Base-by-base conservation (phyloP, 78 protist genomes). In the Chrysochromulina tobinii region DNA sequence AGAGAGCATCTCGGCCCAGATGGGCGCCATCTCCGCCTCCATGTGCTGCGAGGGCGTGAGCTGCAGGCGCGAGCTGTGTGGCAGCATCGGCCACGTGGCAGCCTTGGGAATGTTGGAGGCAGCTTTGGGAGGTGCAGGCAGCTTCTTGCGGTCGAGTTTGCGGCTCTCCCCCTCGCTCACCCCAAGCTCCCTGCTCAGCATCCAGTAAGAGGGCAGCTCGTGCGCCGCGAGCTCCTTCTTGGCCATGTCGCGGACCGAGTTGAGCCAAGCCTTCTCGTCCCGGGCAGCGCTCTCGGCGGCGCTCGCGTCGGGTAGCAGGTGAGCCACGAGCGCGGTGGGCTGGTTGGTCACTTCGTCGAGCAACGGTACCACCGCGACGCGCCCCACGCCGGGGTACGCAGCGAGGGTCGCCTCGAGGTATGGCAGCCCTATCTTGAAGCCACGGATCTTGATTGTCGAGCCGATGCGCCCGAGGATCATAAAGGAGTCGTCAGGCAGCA, bases 401-500 rank as follows among this genome's bases (percentile, higher is more conserved):
- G 57, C 81, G 81, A 72, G 6, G 57, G 54, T 72, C 53, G 81
- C 81, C 81, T 72, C 81, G 20, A 72, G 53, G 57, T 38, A 72
- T 11, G 25, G 53, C 18, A 72, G 53, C 57, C 81, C 81, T 11
- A 72, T 14, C 81, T 89, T 89, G 69, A 72, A 89, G 25, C 92
- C 92, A 55, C 92, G 77, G 55, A 89, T 89, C 38, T 89, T 89
- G 38, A 89, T 4, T 1, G 92, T 89, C 20, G 92, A 67, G 86
- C 23, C 92, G 67, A 38, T 54, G 83, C 92, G 69, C 6, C 92
- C 92, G 50, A 12, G 68, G 27, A 68, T 79, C 25, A 55, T 1
- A 15, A 18, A 1, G 7, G 1, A 4, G 67, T n/a, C 66, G 20
- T 9, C 3, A 57, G 58, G 27, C 81, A 72, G 53, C 81, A 72